A percentile compares a stretch with the other conserved stretches of the same genome.
Conservation (phyloP, 495 filamentous ascomycete species). For the Pyrenopolyporus hunteri region DNA sequence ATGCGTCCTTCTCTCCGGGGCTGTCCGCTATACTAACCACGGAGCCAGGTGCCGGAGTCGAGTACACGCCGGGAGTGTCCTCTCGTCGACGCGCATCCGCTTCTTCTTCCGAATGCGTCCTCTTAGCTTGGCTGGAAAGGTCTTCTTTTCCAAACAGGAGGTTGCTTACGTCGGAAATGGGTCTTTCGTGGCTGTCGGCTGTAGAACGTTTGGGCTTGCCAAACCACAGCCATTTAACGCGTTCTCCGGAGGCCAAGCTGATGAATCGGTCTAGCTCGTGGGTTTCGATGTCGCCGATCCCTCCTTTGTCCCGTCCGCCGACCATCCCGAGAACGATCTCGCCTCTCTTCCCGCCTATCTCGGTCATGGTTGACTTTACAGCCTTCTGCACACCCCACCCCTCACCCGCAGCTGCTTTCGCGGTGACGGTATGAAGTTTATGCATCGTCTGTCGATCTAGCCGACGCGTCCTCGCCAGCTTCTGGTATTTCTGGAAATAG, state of each 20-base stretch:
- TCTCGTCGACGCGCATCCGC: slow-evolving; percentile 49
- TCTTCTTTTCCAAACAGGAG: slow-evolving; percentile 71
- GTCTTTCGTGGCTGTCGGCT: slow-evolving; percentile 57
- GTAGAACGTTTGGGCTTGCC: slow-evolving; percentile 73
- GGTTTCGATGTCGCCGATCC: slow-evolving; percentile 91
- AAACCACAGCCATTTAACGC: slow-evolving; percentile 91
- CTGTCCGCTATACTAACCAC: slow-evolving; percentile 50
- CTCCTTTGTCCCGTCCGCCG: slow-evolving; percentile 82
- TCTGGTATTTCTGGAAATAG: slow-evolving; percentile 88
- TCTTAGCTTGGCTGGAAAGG: slow-evolving; percentile 55
- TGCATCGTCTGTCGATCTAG: slow-evolving; percentile 85
- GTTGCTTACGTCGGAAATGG: slow-evolving; percentile 58
- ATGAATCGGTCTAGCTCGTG: slow-evolving; percentile 85
- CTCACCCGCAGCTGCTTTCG: slow-evolving; percentile 84
- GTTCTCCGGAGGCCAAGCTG: slow-evolving; percentile 74
- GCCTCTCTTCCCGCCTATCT: slow-evolving; percentile 92
- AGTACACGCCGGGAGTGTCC: slow-evolving; percentile 46
- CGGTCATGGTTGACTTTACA: slow-evolving; percentile 92
- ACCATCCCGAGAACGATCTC: slow-evolving; percentile 95
- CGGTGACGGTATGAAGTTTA: slow-evolving; percentile 77
- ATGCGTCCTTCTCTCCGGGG: slow-evolving; percentile 67
- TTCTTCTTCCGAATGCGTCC: slow-evolving; percentile 57
- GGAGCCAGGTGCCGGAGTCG: slow-evolving; percentile 47
- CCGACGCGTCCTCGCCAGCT: slow-evolving; percentile 74
- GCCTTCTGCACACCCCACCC: slow-evolving; percentile 78